Conservation (phyloP, 495 filamentous ascomycete genomes). For the Endocarpon pusillum region DNA sequence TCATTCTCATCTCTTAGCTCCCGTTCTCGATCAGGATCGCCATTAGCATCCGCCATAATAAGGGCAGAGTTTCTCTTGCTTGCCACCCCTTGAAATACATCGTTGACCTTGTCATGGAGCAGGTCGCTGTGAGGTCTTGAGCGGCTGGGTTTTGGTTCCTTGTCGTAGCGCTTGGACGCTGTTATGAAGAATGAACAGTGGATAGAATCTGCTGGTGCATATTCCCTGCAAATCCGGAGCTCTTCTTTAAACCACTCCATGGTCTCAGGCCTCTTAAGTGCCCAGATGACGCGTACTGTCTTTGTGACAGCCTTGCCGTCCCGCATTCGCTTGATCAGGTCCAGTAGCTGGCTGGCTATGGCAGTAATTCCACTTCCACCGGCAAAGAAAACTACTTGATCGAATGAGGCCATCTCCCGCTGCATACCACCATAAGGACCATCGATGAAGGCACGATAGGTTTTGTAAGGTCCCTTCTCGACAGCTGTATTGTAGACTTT, state of each 20-base stretch:
- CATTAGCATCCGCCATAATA: conserved; percentile 63
- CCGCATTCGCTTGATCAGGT: conserved; percentile 86
- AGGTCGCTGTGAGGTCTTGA: conserved; percentile 42
- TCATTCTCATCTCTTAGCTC: conserved; percentile 74
- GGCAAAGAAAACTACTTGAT: conserved; percentile 80
- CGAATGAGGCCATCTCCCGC: conserved; percentile 79
- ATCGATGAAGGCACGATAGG: conserved; percentile 78
- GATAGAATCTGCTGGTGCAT: conserved; percentile 65
- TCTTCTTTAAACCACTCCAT: conserved; percentile 99
- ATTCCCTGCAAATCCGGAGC: conserved; percentile 71
- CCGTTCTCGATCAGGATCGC: conserved; percentile 59
- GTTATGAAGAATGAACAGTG: conserved; percentile 93
- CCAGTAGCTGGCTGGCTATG: conserved; percentile 72
- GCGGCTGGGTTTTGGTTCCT: conserved; percentile 12
- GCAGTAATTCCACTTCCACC: conserved; percentile 92
- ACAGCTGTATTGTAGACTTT: conserved; percentile 61
- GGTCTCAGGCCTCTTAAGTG: conserved; percentile 71
- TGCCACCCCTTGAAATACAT: conserved; percentile 62
- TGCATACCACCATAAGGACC: conserved; percentile 92
- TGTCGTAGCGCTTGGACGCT: conserved; percentile 37
- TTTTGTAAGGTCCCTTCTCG: conserved; percentile 66
- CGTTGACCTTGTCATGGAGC: conserved; percentile 71
- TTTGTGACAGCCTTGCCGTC: conserved; percentile 85
- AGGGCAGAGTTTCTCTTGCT: conserved; percentile 66
- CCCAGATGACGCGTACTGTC: conserved; percentile 81